Evolutionary conservation across 768 basidiomycete genomes (phyloP).

Genomic region (Mrakia blollopis): DNA sequence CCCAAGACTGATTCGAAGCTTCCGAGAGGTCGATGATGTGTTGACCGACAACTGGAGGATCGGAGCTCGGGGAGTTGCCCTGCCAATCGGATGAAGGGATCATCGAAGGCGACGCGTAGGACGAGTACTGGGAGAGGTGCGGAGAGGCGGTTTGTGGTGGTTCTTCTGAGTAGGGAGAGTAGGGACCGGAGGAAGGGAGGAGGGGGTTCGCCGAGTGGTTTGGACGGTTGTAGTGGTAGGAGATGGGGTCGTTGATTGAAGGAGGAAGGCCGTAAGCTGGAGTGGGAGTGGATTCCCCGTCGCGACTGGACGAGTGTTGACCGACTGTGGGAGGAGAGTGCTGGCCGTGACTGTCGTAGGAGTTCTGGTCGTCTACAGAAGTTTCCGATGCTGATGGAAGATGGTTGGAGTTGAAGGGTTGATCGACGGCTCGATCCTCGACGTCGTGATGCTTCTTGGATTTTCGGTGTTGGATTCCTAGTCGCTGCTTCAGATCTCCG

Average conservation of each 20-base stretch:
- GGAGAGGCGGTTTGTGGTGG: not conserved
- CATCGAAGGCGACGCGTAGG: not conserved
- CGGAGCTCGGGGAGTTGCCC: not conserved
- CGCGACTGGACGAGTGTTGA: not conserved
- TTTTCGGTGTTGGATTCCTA: slow-evolving; percentile 36
- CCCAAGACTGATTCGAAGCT: slow-evolving; percentile 1
- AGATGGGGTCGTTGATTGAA: not conserved
- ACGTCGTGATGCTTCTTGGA: slow-evolving; percentile 11
- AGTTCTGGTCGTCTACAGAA: not conserved
- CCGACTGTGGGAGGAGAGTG: not conserved
- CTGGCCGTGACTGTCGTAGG: not conserved
- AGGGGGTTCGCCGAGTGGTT: not conserved
- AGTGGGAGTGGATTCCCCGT: not conserved
- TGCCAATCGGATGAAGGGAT: not conserved
- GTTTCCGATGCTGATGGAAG: not conserved
- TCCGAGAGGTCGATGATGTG: not conserved
- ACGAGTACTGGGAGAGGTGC: not conserved
- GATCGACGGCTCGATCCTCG: not conserved
- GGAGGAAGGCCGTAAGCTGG: not conserved
- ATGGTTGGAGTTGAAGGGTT: not conserved
- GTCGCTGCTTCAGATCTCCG: slow-evolving; percentile 39
- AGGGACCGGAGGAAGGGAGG: not conserved
- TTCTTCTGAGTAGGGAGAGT: slow-evolving; percentile 4
- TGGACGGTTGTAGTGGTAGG: not conserved
- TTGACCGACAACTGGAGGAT: not conserved